Evolutionary conservation across 192 early-diverging fungal genomes (phyloP).

Genomic region (Chytriomyces confervae): DNA sequence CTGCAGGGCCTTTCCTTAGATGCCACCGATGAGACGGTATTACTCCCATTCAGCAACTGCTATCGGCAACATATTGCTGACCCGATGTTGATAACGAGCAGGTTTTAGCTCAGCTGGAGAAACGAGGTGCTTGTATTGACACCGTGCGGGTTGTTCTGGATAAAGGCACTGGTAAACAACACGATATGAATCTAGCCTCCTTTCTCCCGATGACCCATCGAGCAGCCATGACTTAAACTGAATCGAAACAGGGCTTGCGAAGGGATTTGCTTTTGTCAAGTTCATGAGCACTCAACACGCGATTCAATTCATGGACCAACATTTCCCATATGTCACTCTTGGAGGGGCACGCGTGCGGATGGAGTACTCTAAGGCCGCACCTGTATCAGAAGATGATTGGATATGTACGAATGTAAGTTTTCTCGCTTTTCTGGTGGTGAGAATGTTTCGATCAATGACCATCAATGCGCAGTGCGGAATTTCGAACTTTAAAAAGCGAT

Average conservation of each 20-base stretch:
- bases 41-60: not conserved
- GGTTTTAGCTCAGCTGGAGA: slow-evolving; percentile 24
- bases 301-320: slow-evolving; percentile 22
- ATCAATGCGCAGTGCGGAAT: slow-evolving; percentile 21
- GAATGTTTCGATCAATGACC: not conserved
- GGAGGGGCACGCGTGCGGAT: slow-evolving; percentile 10
- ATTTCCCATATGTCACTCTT: slow-evolving; percentile 11
- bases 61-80: not conserved
- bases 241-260: slow-evolving; percentile 21
- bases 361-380: slow-evolving; percentile 24
- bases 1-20: slow-evolving; percentile 25
- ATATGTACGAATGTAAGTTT: slow-evolving; percentile 27
- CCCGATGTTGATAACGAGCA: not conserved
- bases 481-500: slow-evolving; percentile 28
- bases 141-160: slow-evolving; percentile 33
- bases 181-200: not conserved
- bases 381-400: slow-evolving; percentile 32
- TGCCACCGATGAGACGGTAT: slow-evolving; percentile 16
- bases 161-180: slow-evolving; percentile 5
- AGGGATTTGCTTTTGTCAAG: slow-evolving; percentile 39
- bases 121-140: slow-evolving; percentile 14
- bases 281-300: slow-evolving; percentile 37
- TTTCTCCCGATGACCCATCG: not conserved
- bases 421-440: not conserved
- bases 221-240: not conserved